Evolutionary conservation across 2,329 filamentous ascomycete species (phyloP), one percentile per base, ranked within the genome.

Genomic region (Calonectria leucothoes): DNA sequence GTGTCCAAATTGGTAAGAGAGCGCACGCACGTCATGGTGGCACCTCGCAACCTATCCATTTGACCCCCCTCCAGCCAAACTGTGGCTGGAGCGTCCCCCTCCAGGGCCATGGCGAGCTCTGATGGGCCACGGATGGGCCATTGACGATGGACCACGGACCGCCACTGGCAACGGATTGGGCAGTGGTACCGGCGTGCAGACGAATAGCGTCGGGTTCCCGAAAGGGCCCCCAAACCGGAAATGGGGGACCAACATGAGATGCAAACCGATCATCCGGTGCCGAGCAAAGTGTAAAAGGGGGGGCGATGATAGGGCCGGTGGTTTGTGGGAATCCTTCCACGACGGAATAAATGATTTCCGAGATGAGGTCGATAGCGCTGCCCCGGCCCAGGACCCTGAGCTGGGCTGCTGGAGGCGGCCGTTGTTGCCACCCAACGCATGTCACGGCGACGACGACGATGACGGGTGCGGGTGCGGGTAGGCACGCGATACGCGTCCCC

Each of bases 1-100:
- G 71, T 72, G 71, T 76, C 79, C 74, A 75, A 77, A 76, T 78
- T 78, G 69, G 75, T 72, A 77, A 76, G 37, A 77, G 69, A 71
- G 75, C 70, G 77, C 76, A 76, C 74, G 72, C 78, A 79, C 74
- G 76, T 77, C 78, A 80, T 77, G 73, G 70, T 71, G 67, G 73
- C 70, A 66, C 65, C 74, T 70, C 59, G 31, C 31, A 57, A 31
- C 20, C 52, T n/a, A 35, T 23, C 63, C 69, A 73, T 70, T 69
- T 64, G 69, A 77, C 79, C 79, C 76, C 72, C 74, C 70, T 72
- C 71, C 77, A 73, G 72, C 74, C 76, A 71, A 6, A 73, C 65
- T 76, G 78, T 80, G 73, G 78, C 77, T 80, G 72, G 64, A 45
- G 42, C 20, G 42, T 23, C 42, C 23, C 71, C 39, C 69, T 69